Base-by-base conservation (phyloP, 75 land plant genomes). In the Picea glauca region DNA sequence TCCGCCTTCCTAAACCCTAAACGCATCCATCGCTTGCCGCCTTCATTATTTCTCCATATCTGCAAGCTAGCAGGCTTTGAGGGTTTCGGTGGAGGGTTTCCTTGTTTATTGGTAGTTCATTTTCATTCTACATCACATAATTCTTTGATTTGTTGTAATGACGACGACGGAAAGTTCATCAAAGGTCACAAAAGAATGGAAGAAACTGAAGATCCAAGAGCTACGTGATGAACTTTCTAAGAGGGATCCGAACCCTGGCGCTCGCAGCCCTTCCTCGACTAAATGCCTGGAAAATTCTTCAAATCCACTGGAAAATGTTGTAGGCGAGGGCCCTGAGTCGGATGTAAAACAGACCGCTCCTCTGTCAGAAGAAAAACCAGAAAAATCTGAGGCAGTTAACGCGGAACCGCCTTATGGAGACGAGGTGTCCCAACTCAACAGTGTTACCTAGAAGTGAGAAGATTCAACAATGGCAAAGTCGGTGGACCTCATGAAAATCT, bases 131-230 rank as follows among this genome's bases (percentile, higher is more conserved):
- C 9, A 9, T 9, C 8, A 50, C 54, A 50, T 50, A 50, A 50
- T 50, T 50, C 54, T 50, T 8, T 46, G 7, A 6, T 46, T 46
- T 50, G 1, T 20, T 12, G 46, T n/a, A 38, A 70, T 70, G 73
- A 56, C 26, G 56, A 20, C 3, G 26, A 23, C 38, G 0, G 46
- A 38, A 43, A 70, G n/a, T 70, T 43, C 13, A 43, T 43, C 3
- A 12, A 43, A 70, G 33, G 54, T 38, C 17, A 17, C 50, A n/a
- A 43, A 70, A 40, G 85, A 84, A 23, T 84, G 85, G 85, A 80
- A 73, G 76, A 80, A 80, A 61, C 60, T 84, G 82, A 84, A 84
- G 50, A 68, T 82, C 23, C 82, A 84, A 14, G 79, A 75, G 23
- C 75, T 84, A 21, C 78, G 78, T 7, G 85, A 84, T 38, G 82